These are phyloP conservation scores for Phlebiopsis gigantea DNA, from an alignment of 768 basidiomycete species.

Conservation along the genomic window DNA sequence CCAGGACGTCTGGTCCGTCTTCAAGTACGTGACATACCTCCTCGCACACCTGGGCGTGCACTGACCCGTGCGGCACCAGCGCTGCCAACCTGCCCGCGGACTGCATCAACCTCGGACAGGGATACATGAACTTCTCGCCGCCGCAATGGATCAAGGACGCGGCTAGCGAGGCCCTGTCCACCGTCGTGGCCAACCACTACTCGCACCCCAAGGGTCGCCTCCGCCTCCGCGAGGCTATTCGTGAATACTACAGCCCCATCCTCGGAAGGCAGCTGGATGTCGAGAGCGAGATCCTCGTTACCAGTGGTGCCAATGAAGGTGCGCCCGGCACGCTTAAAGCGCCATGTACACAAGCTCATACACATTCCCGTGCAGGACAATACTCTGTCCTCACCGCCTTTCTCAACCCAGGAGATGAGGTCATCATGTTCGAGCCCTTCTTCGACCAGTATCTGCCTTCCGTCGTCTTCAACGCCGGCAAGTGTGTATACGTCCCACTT, in stretches of 20 bases:
- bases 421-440: conserved; percentile 98
- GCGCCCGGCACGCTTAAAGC: conserved; percentile 1
- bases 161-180: conserved; percentile 60
- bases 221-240: conserved; percentile 84
- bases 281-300: conserved; percentile 87
- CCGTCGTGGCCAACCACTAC: conserved; percentile 74
- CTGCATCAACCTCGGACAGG: conserved; percentile 91
- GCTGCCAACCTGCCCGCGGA: conserved; percentile 84
- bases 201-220: conserved; percentile 87
- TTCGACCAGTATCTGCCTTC: conserved; percentile 95
- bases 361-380: conserved; percentile 54
- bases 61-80: conserved; percentile 33
- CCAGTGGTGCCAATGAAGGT: conserved; percentile 98
- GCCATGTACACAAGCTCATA: not conserved
- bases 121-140: conserved; percentile 89
- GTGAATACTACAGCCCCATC: conserved; percentile 65
- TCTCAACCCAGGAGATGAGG: conserved; percentile 89
- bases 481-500: conserved; percentile 90
- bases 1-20: conserved; percentile 89
- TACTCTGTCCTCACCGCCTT: conserved; percentile 93
- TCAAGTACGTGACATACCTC: conserved; percentile 50
- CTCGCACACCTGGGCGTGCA: not conserved
- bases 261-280: conserved; percentile 70
- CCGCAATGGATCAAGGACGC: conserved; percentile 75
- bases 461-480: conserved; percentile 90